Evolutionary conservation across 805 yeast species (phyloP).

Genomic region (Wickerhamomyces queroliae): DNA sequence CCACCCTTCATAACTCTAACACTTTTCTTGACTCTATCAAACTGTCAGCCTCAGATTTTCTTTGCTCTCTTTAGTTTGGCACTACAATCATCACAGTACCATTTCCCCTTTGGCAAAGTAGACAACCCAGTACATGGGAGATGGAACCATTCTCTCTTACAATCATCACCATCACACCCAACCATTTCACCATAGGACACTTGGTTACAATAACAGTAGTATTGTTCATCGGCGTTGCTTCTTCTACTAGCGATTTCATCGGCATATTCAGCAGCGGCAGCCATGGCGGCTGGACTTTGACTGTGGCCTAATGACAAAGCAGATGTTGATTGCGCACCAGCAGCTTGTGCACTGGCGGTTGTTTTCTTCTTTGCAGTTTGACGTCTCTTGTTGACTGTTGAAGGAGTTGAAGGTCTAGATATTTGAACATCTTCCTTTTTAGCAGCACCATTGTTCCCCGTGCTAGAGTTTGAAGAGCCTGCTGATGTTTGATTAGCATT

Average conservation of each 20-base stretch:
- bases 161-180: slow-evolving; percentile 93
- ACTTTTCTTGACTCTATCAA: neutral
- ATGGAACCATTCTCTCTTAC: slow-evolving; percentile 95
- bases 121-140: slow-evolving; percentile 86
- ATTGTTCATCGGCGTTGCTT: slow-evolving; percentile 53
- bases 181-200: slow-evolving; percentile 99
- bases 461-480: slow-evolving; percentile 3
- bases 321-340: slow-evolving; percentile 8
- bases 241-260: slow-evolving; percentile 13
- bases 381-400: slow-evolving; percentile 9
- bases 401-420: slow-evolving; percentile 9
- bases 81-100: slow-evolving; percentile 71
- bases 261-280: slow-evolving; percentile 7
- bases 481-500: slow-evolving; percentile 4
- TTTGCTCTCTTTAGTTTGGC: slow-evolving; percentile 27
- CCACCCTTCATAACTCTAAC: neutral
- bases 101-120: slow-evolving; percentile 80
- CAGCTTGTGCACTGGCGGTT: slow-evolving; percentile 1
- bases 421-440: slow-evolving; percentile 4
- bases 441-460: slow-evolving; percentile 5
- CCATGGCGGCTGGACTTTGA: slow-evolving; percentile 12
- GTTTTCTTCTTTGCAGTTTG: slow-evolving; percentile 8
- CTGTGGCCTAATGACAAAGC: slow-evolving; percentile 12
- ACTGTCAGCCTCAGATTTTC: slow-evolving; percentile 21
- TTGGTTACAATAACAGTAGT: slow-evolving; percentile 94